A percentile compares a stretch with the other conserved stretches of the same genome.
phyloP scores from a whole-genome alignment of 106 monocot species.

The Apostasia ramifera region DNA sequence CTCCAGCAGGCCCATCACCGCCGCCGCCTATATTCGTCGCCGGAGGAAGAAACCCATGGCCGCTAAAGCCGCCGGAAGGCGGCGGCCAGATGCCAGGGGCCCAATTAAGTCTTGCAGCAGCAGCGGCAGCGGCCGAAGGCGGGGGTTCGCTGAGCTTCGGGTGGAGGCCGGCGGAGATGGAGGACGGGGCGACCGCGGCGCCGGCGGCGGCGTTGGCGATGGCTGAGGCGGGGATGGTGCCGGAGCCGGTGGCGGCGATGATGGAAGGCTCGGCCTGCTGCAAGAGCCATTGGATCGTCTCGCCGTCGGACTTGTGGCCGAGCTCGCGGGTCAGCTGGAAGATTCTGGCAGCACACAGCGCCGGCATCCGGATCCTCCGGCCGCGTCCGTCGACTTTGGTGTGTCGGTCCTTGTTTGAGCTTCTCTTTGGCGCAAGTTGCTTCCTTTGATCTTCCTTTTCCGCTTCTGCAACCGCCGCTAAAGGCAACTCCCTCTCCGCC shows the following conservation, averaged over 20 bases:
- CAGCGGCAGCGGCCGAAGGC: not conserved
- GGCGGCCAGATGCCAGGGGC: not conserved
- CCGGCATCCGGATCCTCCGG: conserved; percentile 67
- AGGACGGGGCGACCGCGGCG: not conserved
- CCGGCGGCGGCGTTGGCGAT: conserved; percentile 17
- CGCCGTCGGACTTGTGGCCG: conserved; percentile 69
- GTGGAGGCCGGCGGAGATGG: not conserved
- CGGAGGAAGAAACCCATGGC: not conserved
- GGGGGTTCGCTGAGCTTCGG: not conserved
- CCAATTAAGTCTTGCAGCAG: not conserved
- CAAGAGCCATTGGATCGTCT: conserved; percentile 73
- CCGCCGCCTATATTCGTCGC: too few relatives aligned
- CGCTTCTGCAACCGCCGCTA: too few relatives aligned
- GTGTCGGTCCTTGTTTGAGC: conserved; percentile 73
- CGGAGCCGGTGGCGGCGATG: conserved; percentile 67
- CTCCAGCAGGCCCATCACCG: too few relatives aligned
- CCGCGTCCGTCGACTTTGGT: conserved; percentile 73
- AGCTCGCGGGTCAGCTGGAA: conserved; percentile 71
- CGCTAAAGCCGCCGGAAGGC: not conserved
- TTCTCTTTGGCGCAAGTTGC: conserved; percentile 48
- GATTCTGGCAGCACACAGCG: conserved; percentile 69
- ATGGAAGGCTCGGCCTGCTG: conserved; percentile 67
- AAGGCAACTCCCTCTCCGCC: not conserved
- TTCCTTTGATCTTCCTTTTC: conserved; percentile 9
- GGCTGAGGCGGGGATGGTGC: conserved; percentile 60